These are phyloP conservation scores for Poa pratensis DNA, from an alignment of 176 grass and related monocot genomes.

Conservation along the genomic window DNA sequence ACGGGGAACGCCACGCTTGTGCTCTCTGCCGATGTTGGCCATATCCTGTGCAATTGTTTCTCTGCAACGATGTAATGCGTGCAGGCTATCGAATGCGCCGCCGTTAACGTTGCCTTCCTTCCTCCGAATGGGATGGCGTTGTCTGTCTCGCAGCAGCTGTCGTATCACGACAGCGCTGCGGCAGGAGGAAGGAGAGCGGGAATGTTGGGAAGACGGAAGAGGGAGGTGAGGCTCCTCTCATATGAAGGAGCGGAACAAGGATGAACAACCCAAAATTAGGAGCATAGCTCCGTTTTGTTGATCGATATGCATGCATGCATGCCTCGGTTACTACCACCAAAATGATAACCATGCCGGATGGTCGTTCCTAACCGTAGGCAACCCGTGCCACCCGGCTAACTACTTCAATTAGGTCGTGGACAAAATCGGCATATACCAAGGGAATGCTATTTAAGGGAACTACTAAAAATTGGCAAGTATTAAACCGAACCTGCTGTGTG, in stretches of 20 bases:
- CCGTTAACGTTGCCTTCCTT: slow-evolving; percentile 32
- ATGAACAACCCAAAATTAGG: slow-evolving; percentile 46
- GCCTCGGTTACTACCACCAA: background rate
- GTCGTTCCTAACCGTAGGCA: slow-evolving; percentile 10
- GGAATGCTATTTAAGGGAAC: background rate
- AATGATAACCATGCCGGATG: slow-evolving; percentile 35
- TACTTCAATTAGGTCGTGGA: slow-evolving; percentile 38
- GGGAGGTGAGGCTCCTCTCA: slow-evolving; percentile 24
- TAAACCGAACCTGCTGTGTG: too few species aligned
- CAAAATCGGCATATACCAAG: background rate
- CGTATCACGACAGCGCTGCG: slow-evolving; percentile 36
- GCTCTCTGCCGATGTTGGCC: slow-evolving; percentile 30
- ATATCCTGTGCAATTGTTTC: slow-evolving; percentile 25
- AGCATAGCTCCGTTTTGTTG: background rate
- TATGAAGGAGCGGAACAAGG: slow-evolving; percentile 33
- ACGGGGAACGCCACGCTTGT: slow-evolving; percentile 42
- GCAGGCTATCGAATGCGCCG: slow-evolving; percentile 29
- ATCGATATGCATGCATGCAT: background rate
- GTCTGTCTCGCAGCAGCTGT: slow-evolving; percentile 38
- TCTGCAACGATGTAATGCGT: slow-evolving; percentile 25
- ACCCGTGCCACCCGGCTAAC: slow-evolving; percentile 10
- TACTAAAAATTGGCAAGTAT: background rate
- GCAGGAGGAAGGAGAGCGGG: slow-evolving; percentile 44
- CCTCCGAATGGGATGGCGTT: slow-evolving; percentile 4
- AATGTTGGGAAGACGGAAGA: slow-evolving; percentile 31